Evolutionary conservation across 1,284 basidiomycete species (phyloP).

Genomic region (Bondarzewia mesenterica): DNA sequence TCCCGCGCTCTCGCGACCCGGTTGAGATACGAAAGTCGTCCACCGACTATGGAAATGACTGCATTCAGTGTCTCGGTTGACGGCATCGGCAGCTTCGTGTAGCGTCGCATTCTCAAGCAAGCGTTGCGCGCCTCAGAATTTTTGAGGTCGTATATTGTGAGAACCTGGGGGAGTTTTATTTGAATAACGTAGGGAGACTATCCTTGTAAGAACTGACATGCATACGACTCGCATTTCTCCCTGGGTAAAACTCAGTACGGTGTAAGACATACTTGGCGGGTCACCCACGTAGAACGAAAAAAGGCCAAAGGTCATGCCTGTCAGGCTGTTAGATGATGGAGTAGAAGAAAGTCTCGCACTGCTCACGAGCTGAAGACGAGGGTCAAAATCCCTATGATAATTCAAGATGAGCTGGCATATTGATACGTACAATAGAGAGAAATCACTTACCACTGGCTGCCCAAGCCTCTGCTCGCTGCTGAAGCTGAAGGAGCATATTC

Average conservation of each 20-base stretch:
- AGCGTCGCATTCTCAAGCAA: conserved; percentile 44
- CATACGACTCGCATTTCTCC: conserved; percentile 69
- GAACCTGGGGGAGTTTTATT: conserved; percentile 32
- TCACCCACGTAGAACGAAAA: conserved; percentile 51
- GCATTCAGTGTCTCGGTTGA: conserved; percentile 34
- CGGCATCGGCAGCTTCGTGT: conserved; percentile 19
- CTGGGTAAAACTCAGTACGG: conserved; percentile 23
- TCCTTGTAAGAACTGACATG: conserved; percentile 32
- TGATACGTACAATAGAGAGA: neutral
- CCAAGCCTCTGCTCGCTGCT: conserved; percentile 82
- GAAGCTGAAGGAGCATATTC: conserved; percentile 73
- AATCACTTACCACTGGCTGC: conserved; percentile 58
- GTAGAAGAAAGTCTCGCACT: conserved; percentile 1
- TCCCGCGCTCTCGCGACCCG: conserved; percentile 51
- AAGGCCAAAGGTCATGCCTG: conserved; percentile 78
- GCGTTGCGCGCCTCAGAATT: conserved; percentile 56
- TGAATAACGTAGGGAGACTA: neutral
- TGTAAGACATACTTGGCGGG: conserved; percentile 1
- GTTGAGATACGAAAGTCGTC: conserved; percentile 69
- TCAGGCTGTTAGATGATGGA: conserved; percentile 10
- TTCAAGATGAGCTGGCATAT: neutral
- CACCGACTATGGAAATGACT: conserved; percentile 61
- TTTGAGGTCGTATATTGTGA: conserved; percentile 69
- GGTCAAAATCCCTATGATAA: conserved; percentile 56
- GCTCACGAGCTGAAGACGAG: conserved; percentile 73